A percentile compares a stretch with the other conserved stretches of the same genome.
These are phyloP conservation scores for Lactarius quietus DNA, from an alignment of 768 basidiomycete genomes.

Conservation along the genomic window DNA sequence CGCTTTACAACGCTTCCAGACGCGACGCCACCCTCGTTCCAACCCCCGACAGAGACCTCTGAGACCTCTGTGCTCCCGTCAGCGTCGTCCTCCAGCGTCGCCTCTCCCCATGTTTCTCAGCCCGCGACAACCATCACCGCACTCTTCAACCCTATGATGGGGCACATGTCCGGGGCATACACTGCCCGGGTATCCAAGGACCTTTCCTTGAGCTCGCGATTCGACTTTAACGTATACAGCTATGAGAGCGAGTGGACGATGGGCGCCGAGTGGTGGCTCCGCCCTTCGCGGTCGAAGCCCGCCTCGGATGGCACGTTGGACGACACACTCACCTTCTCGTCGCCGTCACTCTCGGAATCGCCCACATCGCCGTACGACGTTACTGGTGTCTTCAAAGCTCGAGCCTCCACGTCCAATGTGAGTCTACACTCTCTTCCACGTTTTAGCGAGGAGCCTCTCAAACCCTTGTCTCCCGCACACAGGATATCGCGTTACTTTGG, in stretches of 20 bases:
- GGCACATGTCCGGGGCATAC: constrained; percentile 89
- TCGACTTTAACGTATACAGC: constrained; percentile 96
- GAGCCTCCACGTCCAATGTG: constrained; percentile 87
- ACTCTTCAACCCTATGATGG: constrained; percentile 94
- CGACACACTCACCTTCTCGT: constrained; percentile 26
- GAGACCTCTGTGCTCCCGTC: constrained; percentile 30
- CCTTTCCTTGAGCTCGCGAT: constrained; percentile 82
- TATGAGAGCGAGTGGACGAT: constrained; percentile 96
- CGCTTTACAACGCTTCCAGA: constrained; percentile 94
- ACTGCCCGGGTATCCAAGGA: constrained; percentile 83
- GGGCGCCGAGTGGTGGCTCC: constrained; percentile 95
- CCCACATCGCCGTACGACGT: constrained; percentile 38
- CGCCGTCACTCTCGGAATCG: constrained; percentile 26
- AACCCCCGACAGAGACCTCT: constrained; percentile 41
- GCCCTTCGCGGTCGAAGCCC: constrained; percentile 44
- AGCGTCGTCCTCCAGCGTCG: constrained; percentile 34
- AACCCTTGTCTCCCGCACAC: constrained; percentile 11
- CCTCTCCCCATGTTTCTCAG: constrained; percentile 45
- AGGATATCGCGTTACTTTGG: constrained; percentile 93
- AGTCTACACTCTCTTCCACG: constrained; percentile 31
- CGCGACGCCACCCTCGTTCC: constrained; percentile 62
- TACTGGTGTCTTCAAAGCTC: constrained; percentile 83
- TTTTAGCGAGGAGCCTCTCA: not conserved
- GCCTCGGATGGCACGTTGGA: constrained; percentile 29
- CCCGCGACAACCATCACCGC: constrained; percentile 95